Evolutionary conservation across 176 grass and related monocot species (phyloP).

Genomic region (Secale cereale): DNA sequence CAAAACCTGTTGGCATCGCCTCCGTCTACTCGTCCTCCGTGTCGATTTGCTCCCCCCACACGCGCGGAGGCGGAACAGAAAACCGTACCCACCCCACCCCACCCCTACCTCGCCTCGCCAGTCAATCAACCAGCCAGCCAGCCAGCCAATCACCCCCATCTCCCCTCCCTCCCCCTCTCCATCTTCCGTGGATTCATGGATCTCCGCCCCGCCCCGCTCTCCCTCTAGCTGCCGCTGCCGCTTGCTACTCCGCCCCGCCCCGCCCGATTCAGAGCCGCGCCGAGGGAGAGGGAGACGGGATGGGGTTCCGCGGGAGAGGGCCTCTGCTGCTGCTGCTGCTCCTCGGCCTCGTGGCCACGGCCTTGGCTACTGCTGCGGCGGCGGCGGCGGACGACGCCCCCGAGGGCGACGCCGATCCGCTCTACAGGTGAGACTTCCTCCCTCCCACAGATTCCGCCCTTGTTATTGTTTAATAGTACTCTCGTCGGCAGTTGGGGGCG

Average conservation of each 20-base stretch:
- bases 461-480: no score
- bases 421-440: neutral
- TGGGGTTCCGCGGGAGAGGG: neutral
- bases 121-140: neutral
- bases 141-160: neutral
- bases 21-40: neutral
- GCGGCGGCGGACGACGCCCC: neutral
- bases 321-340: neutral
- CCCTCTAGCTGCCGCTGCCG: neutral
- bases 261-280: neutral
- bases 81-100: no score
- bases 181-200: neutral
- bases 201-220: conserved; percentile 4
- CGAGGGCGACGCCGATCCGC: conserved; percentile 17
- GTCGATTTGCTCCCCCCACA: conserved; percentile 25
- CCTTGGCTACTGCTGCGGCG: no score
- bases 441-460: neutral
- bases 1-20: neutral
- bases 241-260: neutral
- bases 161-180: no score
- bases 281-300: neutral
- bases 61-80: neutral
- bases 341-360: neutral
- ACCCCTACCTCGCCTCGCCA: neutral
- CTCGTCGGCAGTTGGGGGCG: neutral